These are phyloP conservation scores for Emergomyces africanus DNA, from an alignment of 2,329 filamentous ascomycete genomes.

Conservation along the genomic window DNA sequence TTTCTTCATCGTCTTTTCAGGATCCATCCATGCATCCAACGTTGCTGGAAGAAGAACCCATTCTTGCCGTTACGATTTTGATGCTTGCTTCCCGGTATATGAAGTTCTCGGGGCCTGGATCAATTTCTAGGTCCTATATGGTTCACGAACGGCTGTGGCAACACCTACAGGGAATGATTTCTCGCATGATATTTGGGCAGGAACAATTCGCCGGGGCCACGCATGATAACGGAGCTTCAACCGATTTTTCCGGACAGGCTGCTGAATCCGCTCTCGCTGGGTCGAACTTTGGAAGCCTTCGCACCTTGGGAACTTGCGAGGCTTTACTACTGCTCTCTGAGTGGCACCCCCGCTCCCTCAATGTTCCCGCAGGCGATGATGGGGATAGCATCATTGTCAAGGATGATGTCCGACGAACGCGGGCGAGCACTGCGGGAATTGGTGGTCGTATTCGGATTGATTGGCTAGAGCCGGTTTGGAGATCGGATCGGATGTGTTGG, in stretches of 20 bases:
- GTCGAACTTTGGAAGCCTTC: constrained; percentile 46
- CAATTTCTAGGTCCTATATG: constrained; percentile 62
- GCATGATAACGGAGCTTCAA: constrained; percentile 47
- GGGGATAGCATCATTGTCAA: constrained; percentile 42
- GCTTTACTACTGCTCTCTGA: constrained; percentile 42
- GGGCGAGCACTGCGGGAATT: constrained; percentile 18
- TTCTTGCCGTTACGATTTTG: constrained; percentile 71
- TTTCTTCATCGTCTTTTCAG: constrained; percentile 72
- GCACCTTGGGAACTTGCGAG: constrained; percentile 64
- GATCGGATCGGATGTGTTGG: constrained; percentile 48
- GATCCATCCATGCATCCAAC: constrained; percentile 59
- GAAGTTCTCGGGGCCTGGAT: constrained; percentile 57
- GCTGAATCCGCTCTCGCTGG: constrained; percentile 11
- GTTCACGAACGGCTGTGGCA: constrained; percentile 86
- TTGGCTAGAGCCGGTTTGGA: constrained; percentile 41
- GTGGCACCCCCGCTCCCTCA: constrained; percentile 44
- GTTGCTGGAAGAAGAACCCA: constrained; percentile 77
- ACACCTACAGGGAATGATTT: constrained; percentile 79
- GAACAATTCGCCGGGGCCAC: constrained; percentile 75
- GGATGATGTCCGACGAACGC: constrained; percentile 32
- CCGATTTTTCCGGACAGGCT: constrained; percentile 29
- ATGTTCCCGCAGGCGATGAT: constrained; percentile 41
- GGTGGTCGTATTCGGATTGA: constrained; percentile 39
- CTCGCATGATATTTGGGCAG: constrained; percentile 82
- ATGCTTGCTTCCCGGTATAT: constrained; percentile 79